Conservation (phyloP, 1,284 basidiomycete species). For the Cutaneotrichosporon daszewskae region DNA sequence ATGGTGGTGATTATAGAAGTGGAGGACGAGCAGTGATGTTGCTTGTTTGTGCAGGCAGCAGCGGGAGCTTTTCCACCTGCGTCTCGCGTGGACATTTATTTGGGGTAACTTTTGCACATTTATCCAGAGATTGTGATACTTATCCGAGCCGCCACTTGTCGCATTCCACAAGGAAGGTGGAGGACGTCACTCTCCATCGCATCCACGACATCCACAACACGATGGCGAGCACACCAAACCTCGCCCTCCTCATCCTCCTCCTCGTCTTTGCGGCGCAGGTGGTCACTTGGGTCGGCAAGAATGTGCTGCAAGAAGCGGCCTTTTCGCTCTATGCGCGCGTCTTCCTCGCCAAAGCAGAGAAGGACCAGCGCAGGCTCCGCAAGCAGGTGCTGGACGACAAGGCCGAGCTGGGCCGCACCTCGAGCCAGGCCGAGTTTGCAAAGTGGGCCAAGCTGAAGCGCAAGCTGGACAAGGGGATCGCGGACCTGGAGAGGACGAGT, state of each 20-base stretch:
- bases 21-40: too few species aligned
- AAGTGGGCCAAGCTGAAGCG: slow-evolving; percentile 95
- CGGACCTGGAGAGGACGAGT: slow-evolving; percentile 90
- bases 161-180: too few species aligned
- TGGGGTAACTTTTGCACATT: too few species aligned
- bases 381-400: slow-evolving; percentile 70
- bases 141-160: too few species aligned
- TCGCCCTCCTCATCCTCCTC: slow-evolving; percentile 72
- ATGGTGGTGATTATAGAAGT: too few species aligned
- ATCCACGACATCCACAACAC: slow-evolving; percentile 10
- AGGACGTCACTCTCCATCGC: too few species aligned
- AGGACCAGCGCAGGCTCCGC: slow-evolving; percentile 64
- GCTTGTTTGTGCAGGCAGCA: too few species aligned
- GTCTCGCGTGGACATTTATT: too few species aligned
- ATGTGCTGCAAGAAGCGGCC: slow-evolving; percentile 67
- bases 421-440: slow-evolving; percentile 94
- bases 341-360: slow-evolving; percentile 56
- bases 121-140: too few species aligned
- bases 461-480: slow-evolving; percentile 86
- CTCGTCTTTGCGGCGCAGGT: slow-evolving; percentile 74
- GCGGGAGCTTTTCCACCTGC: too few species aligned
- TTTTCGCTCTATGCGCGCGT: slow-evolving; percentile 64
- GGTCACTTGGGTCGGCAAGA: slow-evolving; percentile 79
- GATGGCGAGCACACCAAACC: slow-evolving; percentile 32
- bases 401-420: slow-evolving; percentile 79